Evolutionary conservation across 805 yeast species (phyloP).

Genomic region (Vanderwaltozyma polyspora): DNA sequence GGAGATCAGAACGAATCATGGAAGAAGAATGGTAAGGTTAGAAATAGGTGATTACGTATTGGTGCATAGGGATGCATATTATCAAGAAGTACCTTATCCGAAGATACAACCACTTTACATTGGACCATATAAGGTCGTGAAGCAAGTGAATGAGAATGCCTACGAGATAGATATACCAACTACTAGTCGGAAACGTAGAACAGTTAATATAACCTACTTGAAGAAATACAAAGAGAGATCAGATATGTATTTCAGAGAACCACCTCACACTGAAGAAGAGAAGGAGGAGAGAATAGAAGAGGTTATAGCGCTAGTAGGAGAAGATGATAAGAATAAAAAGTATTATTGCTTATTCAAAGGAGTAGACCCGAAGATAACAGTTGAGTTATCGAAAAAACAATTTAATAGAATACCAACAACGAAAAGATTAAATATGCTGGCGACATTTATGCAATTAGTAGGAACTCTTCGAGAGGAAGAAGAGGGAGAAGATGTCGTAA

Average conservation of each 20-base stretch:
- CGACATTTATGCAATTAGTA: too few relatives aligned
- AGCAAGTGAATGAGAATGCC: slow-evolving; percentile 2
- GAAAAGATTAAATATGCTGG: too few relatives aligned
- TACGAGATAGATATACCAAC: slow-evolving; percentile 5
- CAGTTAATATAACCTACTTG: slow-evolving; percentile 3
- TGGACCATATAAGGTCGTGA: slow-evolving; percentile 5
- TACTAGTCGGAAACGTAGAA: slow-evolving; percentile 1
- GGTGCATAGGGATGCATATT: slow-evolving; percentile 4
- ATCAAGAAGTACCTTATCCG: slow-evolving; percentile 1
- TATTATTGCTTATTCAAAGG: too few relatives aligned
- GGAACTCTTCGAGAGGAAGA: too few relatives aligned
- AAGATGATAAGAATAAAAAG: too few relatives aligned
- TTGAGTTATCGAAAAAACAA: too few relatives aligned
- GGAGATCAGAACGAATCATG: neutral
- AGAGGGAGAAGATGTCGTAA: too few relatives aligned
- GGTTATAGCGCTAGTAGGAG: too few relatives aligned
- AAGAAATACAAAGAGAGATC: neutral
- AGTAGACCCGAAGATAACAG: too few relatives aligned
- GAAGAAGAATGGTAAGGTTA: neutral
- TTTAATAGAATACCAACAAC: too few relatives aligned
- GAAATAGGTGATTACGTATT: slow-evolving; percentile 3
- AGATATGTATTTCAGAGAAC: neutral
- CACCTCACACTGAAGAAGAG: neutral
- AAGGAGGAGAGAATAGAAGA: too few relatives aligned
- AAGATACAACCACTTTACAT: slow-evolving; percentile 3